Percentiles rank a stretch among this genome's conserved stretches.
phyloP scores from a whole-genome alignment of 208 protist species.

The Acanthamoeba castellanii region DNA sequence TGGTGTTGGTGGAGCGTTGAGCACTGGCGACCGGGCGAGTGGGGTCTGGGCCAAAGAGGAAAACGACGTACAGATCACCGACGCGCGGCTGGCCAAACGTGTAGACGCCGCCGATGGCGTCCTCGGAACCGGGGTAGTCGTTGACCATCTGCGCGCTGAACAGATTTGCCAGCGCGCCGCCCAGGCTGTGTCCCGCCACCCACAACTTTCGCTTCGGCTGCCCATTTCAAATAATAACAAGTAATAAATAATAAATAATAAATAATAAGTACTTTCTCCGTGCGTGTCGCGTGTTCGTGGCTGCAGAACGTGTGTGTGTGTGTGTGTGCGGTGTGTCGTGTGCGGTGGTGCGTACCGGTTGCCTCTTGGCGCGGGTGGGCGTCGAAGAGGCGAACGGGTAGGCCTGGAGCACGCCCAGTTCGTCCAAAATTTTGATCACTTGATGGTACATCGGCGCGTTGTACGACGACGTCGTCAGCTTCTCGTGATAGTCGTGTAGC shows the following conservation, averaged over 20 bases:
- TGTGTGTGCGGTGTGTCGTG: neutral
- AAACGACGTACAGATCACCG: neutral
- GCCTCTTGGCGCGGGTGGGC: neutral
- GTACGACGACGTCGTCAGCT: neutral
- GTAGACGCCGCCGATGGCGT: conserved; percentile 25
- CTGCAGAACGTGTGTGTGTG: neutral
- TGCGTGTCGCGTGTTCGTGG: neutral
- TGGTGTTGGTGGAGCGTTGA: neutral
- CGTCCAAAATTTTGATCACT: neutral
- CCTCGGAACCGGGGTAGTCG: conserved; percentile 8
- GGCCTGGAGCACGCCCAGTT: conserved; percentile 11
- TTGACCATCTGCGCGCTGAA: conserved; percentile 28
- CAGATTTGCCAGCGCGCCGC: conserved; percentile 20
- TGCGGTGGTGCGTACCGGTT: neutral
- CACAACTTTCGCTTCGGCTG: conserved; percentile 13
- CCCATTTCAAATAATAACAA: neutral
- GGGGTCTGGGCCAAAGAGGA: no score
- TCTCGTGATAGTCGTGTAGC: conserved; percentile 25
- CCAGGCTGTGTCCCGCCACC: conserved; percentile 48
- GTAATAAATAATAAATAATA: neutral
- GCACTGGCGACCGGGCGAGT: no score
- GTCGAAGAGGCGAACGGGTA: neutral
- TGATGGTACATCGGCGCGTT: conserved; percentile 30
- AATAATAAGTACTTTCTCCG: neutral
- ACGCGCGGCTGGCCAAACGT: conserved; percentile 60